A percentile compares a stretch with the other conserved stretches of the same genome.
Conservation (phyloP, 805 yeast genomes). For the Lipomyces chichibuensis region DNA sequence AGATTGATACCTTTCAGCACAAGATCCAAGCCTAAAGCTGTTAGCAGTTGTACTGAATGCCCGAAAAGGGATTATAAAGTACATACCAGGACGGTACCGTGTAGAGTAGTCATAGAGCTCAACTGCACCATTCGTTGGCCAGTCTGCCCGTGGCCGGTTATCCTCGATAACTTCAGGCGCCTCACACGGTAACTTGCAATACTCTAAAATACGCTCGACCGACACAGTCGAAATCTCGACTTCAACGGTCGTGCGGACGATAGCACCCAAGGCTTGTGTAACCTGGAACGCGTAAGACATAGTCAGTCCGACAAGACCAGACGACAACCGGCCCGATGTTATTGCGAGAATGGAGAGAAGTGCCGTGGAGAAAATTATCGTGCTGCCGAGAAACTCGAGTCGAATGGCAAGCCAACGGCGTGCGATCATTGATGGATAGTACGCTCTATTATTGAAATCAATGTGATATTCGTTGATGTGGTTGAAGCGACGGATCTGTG, state of each 20-base stretch:
- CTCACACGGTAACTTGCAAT: conserved; percentile 72
- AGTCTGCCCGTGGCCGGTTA: conserved; percentile 64
- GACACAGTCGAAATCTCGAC: conserved; percentile 96
- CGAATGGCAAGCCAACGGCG: conserved; percentile 97
- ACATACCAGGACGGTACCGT: conserved; percentile 65
- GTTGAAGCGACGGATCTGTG: conserved; percentile 63
- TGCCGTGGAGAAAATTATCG: conserved; percentile 84
- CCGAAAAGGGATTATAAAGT: neutral
- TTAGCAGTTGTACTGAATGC: neutral
- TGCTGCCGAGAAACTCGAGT: conserved; percentile 84
- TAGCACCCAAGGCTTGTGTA: conserved; percentile 92
- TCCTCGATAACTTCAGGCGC: conserved; percentile 72
- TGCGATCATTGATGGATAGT: conserved; percentile 86
- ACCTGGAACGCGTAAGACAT: conserved; percentile 90
- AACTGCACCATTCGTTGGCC: conserved; percentile 77
- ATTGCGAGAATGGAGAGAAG: conserved; percentile 74
- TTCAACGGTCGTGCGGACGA: conserved; percentile 97
- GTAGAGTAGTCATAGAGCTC: conserved; percentile 75
- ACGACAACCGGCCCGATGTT: conserved; percentile 67
- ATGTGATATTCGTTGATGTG: conserved; percentile 57
- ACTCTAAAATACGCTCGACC: conserved; percentile 91
- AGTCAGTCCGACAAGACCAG: conserved; percentile 94
- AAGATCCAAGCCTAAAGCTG: conserved; percentile 57
- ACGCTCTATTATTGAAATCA: conserved; percentile 87
- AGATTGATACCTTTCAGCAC: conserved; percentile 71